Conservation (phyloP, 306 rosid species). For the Carpinus viminea region DNA sequence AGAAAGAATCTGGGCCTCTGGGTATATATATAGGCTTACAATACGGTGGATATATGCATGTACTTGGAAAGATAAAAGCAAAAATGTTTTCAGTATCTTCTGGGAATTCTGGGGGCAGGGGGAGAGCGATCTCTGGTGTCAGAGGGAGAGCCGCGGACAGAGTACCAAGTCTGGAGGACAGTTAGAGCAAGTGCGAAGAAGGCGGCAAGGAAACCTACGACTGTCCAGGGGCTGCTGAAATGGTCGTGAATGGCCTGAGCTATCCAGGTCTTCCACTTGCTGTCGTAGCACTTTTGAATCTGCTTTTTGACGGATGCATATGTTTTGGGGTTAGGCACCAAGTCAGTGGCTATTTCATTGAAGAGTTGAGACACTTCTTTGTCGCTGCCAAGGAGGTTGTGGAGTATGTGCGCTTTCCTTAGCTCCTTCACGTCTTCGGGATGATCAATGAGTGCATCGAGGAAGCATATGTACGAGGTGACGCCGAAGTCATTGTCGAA, state of each 20-base stretch:
- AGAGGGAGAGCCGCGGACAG: not conserved
- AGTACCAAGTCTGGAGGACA: constrained; percentile 13
- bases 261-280: constrained; percentile 23
- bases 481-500: constrained; percentile 6
- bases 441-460: constrained; percentile 30
- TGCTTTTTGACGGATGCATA: not conserved
- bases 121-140: no score
- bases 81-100: no score
- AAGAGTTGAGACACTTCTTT: constrained; percentile 26
- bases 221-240: constrained; percentile 29
- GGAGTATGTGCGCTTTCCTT: constrained; percentile 6
- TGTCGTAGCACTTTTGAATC: constrained; percentile 7
- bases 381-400: constrained; percentile 28
- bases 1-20: no score
- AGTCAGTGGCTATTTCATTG: constrained; percentile 24
- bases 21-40: no score
- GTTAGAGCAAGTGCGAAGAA: constrained; percentile 4
- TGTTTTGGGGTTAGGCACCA: constrained; percentile 16
- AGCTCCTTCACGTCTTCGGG: constrained; percentile 21
- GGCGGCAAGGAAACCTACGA: constrained; percentile 11
- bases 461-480: constrained; percentile 14
- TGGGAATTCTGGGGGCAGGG: no score
- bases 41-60: no score
- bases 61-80: no score
- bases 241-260: constrained; percentile 24